Percentiles rank a stretch among this genome's conserved stretches.
Evolutionary conservation across 2,329 filamentous ascomycete species (phyloP).

Genomic region (Lizonia empirigonia): DNA sequence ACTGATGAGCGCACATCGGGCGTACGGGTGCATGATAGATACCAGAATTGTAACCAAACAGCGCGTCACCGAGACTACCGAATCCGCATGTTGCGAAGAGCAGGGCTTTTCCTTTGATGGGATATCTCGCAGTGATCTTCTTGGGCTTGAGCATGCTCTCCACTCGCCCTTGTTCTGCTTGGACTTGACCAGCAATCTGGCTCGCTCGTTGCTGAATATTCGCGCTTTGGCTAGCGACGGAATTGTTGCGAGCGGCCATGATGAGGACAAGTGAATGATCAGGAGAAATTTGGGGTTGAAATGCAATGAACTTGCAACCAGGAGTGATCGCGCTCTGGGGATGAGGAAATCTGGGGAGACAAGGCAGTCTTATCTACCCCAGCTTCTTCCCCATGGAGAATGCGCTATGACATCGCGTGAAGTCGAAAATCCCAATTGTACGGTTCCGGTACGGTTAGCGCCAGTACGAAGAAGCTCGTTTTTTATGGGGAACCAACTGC

Average conservation of each 20-base stretch:
- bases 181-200: conserved; percentile 30
- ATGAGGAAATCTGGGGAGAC: conserved; percentile 13
- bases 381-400: conserved; percentile 74
- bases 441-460: neutral
- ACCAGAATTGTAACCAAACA: conserved; percentile 53
- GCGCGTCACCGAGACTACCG: conserved; percentile 49
- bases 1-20: conserved; percentile 8
- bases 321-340: conserved; percentile 1
- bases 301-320: neutral
- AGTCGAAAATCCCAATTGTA: neutral
- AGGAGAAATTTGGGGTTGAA: neutral
- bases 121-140: conserved; percentile 46
- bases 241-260: conserved; percentile 18
- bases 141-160: conserved; percentile 47
- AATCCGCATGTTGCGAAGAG: conserved; percentile 50
- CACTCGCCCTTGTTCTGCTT: conserved; percentile 38
- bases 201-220: conserved; percentile 28
- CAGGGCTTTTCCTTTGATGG: conserved; percentile 45
- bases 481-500: too few relatives aligned
- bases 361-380: conserved; percentile 66
- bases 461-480: too few relatives aligned
- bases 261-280: neutral
- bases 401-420: neutral
- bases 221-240: conserved; percentile 22
- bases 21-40: neutral